phyloP scores from a whole-genome alignment of 2,329 filamentous ascomycete genomes.

The Chaetomiaceae sp. region DNA sequence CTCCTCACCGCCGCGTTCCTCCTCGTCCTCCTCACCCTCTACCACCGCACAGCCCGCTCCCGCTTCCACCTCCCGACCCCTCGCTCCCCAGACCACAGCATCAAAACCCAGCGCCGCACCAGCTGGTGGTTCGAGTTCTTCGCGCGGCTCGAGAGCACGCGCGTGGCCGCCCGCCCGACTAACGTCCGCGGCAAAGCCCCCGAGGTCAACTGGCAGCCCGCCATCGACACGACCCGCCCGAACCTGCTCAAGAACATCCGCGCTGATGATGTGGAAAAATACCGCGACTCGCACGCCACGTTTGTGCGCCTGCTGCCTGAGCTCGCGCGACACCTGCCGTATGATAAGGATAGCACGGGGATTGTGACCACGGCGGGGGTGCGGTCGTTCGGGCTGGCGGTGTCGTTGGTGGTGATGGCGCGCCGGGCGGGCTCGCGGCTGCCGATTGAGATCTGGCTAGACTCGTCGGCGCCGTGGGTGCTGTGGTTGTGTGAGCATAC shows the following conservation, averaged over 20 bases:
- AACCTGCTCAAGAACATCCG: conserved; percentile 8
- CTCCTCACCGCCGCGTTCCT: too few relatives aligned
- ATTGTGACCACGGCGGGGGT: conserved; percentile 46
- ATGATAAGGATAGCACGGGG: conserved; percentile 32
- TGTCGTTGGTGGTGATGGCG: conserved; percentile 46
- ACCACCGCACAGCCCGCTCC: too few relatives aligned
- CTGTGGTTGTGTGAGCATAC: conserved; percentile 27
- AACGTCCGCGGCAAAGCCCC: conserved; percentile 1
- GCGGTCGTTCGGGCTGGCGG: conserved; percentile 42
- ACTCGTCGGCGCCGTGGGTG: conserved; percentile 28
- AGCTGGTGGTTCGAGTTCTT: conserved; percentile 19
- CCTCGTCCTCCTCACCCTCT: too few relatives aligned
- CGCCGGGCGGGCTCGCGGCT: conserved; percentile 44
- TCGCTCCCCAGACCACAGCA: too few relatives aligned
- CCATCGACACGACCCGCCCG: background rate
- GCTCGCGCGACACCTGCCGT: conserved; percentile 30
- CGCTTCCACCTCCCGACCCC: too few relatives aligned
- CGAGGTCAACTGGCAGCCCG: conserved; percentile 3
- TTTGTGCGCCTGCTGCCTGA: conserved; percentile 31
- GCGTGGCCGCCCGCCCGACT: background rate
- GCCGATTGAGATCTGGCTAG: conserved; percentile 38
- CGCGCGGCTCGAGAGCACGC: conserved; percentile 10
- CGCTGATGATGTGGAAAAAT: conserved; percentile 12
- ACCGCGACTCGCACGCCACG: conserved; percentile 28
- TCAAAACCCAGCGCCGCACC: too few relatives aligned